Base-by-base conservation (phyloP, 306 rosid species). In the Begonia peltatifolia region DNA sequence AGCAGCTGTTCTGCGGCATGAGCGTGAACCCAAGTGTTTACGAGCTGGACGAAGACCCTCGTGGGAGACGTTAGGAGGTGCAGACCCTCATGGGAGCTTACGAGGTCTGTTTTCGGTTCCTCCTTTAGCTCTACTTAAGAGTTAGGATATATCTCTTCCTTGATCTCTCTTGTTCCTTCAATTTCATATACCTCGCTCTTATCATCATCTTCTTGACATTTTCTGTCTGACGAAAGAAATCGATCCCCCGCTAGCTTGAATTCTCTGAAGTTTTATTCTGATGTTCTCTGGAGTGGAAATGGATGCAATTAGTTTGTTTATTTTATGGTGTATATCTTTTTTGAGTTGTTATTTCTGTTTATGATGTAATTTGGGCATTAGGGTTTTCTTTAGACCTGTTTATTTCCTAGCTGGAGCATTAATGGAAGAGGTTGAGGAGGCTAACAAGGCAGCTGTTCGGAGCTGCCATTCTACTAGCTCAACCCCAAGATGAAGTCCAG, bases 1-100 rank as follows among this genome's bases (percentile, higher is more conserved):
- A 88, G 77, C 64, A 79, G 41, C 84, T 88, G 5, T 80, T 84
- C 55, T 75, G 89, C 43, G 95, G 95, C 7, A 88, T 88, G 97
- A 95, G 97, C 0, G 97, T 89, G 16, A 79, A 80, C 72, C 80
- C 97, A 0, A 78, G 72, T 0, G 95, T 89, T 18, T 65, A 82
- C 52, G 97, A 89, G 62, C 68, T 89, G 0, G 95, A 89, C 36
- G 78, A 74, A 14, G 81, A 79, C 53, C 87, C 87, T 0, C 64
- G 70, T 14, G 96, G 96, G 1, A 76, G 74, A 48, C 83, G 1
- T 17, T 17, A 17, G 18, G 18, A 17, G 18, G 18, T 17, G 18
- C 18, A 17, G 18, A 17, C 18, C 18, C 18, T 17, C 18, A 1
- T 17, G 18, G 18, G 18, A 17, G 18, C 25, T 41, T 18, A 23